These are phyloP conservation scores for Termitomyces sp. DNA, from an alignment of 768 basidiomycete genomes.

Conservation along the genomic window DNA sequence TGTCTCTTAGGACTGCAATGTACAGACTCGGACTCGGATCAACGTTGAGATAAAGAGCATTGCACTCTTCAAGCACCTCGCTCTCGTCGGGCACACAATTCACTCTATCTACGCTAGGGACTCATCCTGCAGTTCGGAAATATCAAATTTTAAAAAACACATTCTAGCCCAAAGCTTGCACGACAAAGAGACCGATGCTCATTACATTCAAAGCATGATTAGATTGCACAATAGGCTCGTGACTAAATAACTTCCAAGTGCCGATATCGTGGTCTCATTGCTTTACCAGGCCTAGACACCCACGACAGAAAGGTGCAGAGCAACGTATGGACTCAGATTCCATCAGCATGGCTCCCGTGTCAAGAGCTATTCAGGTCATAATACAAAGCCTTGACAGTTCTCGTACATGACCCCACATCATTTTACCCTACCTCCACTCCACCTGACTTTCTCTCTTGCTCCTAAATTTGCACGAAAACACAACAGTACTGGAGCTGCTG, in stretches of 20 bases:
- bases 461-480: neutral
- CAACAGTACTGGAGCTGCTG: neutral
- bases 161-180: neutral
- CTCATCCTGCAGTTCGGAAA: neutral
- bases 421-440: neutral
- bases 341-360: neutral
- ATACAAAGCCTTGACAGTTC: slow-evolving; percentile 2
- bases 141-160: neutral
- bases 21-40: neutral
- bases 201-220: neutral
- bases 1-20: neutral
- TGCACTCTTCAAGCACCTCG: neutral
- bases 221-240: neutral
- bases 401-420: neutral
- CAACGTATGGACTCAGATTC: neutral
- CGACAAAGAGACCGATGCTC: neutral
- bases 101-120: neutral
- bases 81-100: neutral
- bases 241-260: neutral
- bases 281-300: neutral
- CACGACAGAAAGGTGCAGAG: neutral
- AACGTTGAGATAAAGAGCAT: neutral
- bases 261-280: neutral
- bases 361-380: neutral
- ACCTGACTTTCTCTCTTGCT: neutral